Evolutionary conservation across 78 protist genomes (phyloP).

Genomic region (Monocercomonoides exilis): DNA sequence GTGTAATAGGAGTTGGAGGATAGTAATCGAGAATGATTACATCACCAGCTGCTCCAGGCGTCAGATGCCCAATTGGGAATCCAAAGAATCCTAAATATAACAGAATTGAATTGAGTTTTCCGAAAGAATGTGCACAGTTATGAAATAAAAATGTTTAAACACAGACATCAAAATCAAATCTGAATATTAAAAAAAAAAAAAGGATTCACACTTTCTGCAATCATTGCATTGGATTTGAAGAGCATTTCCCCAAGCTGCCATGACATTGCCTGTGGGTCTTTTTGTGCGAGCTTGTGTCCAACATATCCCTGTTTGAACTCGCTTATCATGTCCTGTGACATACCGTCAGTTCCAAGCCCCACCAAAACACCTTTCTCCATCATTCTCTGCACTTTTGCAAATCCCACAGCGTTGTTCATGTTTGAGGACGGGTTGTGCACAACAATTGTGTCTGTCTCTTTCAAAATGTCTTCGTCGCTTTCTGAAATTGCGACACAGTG

Average conservation of each 20-base stretch:
- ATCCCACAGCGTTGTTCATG: slow-evolving; percentile 44
- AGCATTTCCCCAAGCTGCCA: background rate
- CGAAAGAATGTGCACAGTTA: too few species aligned
- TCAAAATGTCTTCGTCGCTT: slow-evolving; percentile 13
- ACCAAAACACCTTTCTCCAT: slow-evolving; percentile 6
- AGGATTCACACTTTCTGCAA: too few species aligned
- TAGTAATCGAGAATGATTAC: slow-evolving; percentile 16
- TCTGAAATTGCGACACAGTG: slow-evolving; percentile 22
- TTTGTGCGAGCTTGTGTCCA: slow-evolving; percentile 18
- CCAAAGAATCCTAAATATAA: slow-evolving; percentile 10
- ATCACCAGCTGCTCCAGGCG: slow-evolving; percentile 35
- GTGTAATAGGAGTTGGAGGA: slow-evolving; percentile 12
- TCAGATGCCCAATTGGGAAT: slow-evolving; percentile 12
- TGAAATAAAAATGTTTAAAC: too few species aligned
- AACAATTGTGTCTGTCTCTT: slow-evolving; percentile 20
- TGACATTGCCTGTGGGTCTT: slow-evolving; percentile 25
- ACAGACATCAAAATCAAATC: too few species aligned
- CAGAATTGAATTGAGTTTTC: too few species aligned
- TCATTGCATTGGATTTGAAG: background rate
- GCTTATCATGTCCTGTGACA: slow-evolving; percentile 34
- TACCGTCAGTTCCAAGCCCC: slow-evolving; percentile 41
- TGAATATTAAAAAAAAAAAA: too few species aligned
- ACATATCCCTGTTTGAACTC: slow-evolving; percentile 18
- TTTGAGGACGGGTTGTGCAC: slow-evolving; percentile 41
- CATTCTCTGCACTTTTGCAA: slow-evolving; percentile 22